Evolutionary conservation across 2,329 filamentous ascomycete genomes (phyloP), one percentile per base, ranked within the genome.

Genomic region (Didymella segeticola): DNA sequence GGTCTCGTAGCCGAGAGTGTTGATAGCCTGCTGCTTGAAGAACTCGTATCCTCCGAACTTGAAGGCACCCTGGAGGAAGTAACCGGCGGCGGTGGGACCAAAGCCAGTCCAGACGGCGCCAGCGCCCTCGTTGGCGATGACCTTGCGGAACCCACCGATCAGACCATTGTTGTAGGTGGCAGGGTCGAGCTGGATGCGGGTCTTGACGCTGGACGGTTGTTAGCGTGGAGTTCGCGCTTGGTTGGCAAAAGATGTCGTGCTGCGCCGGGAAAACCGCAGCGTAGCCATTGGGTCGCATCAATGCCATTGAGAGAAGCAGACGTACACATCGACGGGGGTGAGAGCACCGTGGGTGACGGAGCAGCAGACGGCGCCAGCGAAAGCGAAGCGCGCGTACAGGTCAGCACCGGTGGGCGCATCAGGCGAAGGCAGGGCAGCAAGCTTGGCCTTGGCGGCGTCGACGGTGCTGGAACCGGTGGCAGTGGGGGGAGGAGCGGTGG

Each of bases 261-360:
- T 33, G 49, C 36, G 54, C 53, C 27, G 41, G 53, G 52, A 43
- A 51, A 43, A 43, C 39, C 31, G 51, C 55, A 47, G 41, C 17
- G 31, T 54, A 62, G 70, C 65, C 68, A 74, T 71, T 74, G 70
- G 58, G 36, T 43, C 26, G 22, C 53, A 45, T 22, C 20, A 42
- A 2, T 41, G 53, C 53, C 36, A 34, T 45, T 39, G 47, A 36
- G 14, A 43, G 23, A 19, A 33, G 54, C 56, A 19, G 33, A 90
- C 93, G 80, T 95, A 98, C 93, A 99, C 95, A 90, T 99, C 95
- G 79, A 99, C 92, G 75, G 95, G 95, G 69, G 95, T 99, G 72
- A 98, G 88, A 75, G 85, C 89, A 80, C 93, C 95, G 86, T 99
- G 95, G 76, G 95, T 99, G 82, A 98, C 83, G 71, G 93, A 95